Evolutionary conservation across 352 stramenopile genomes (phyloP).

Genomic region (Phytophthora melonis): DNA sequence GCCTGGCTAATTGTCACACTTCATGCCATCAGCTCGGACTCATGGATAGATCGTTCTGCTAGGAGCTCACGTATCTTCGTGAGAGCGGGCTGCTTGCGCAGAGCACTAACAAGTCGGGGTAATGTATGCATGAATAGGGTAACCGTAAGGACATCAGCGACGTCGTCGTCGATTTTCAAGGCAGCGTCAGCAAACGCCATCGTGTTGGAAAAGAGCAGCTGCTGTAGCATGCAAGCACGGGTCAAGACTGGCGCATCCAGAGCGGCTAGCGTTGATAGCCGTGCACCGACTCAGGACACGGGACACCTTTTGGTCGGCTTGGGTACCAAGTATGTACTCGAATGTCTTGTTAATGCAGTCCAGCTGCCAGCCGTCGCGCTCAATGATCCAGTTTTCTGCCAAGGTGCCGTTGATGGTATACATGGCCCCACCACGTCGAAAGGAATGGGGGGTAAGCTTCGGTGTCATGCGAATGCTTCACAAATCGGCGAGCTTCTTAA

Average conservation of each 20-base stretch:
- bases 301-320: neutral
- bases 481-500: no score
- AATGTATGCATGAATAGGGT: constrained; percentile 24
- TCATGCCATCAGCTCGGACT: neutral
- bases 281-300: no score
- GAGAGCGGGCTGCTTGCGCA: constrained; percentile 1
- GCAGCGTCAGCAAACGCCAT: constrained; percentile 5
- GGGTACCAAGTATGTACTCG: neutral
- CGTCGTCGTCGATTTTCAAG: constrained; percentile 12
- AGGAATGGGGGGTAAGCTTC: no score
- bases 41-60: neutral
- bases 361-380: no score
- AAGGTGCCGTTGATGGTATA: no score
- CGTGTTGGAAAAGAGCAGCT: constrained; percentile 3
- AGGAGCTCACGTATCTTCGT: constrained; percentile 7
- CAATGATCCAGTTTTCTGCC: no score
- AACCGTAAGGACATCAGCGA: constrained; percentile 6
- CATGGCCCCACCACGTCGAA: no score
- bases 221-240: neutral
- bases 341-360: neutral
- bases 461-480: no score
- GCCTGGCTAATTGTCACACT: neutral
- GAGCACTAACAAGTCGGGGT: constrained; percentile 13
- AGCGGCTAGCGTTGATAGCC: no score
- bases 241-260: neutral